Conservation (phyloP, 2,329 filamentous ascomycete genomes). For the Claviceps arundinis region DNA sequence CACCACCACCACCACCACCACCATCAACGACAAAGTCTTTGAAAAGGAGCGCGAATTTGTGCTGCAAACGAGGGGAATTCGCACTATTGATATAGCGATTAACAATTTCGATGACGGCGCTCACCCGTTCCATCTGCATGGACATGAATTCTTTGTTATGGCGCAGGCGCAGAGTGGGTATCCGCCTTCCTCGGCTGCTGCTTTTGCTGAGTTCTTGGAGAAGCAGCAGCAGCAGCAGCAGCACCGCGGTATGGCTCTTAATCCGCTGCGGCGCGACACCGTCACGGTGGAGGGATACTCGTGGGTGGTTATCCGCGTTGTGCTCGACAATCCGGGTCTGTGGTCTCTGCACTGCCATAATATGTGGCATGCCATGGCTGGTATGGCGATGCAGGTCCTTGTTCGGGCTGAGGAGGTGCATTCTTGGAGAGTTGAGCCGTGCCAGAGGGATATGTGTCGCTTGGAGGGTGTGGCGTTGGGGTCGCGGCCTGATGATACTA, state of each 20-base stretch:
- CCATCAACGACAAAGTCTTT: conserved; percentile 19
- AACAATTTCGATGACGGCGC: conserved; percentile 42
- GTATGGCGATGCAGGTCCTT: conserved; percentile 45
- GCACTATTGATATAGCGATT: conserved; percentile 43
- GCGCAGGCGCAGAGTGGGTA: conserved; percentile 20
- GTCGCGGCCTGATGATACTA: conserved; percentile 20
- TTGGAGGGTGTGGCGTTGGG: conserved; percentile 18
- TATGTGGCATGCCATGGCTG: conserved; percentile 44
- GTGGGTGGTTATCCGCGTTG: conserved; percentile 40
- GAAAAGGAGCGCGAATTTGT: conserved; percentile 25
- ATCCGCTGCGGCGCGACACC: conserved; percentile 27
- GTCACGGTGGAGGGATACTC: conserved; percentile 39
- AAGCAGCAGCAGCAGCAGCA: neutral
- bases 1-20: conserved; percentile 6
- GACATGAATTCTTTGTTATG: conserved; percentile 40
- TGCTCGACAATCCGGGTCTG: conserved; percentile 43
- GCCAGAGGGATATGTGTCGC: conserved; percentile 16
- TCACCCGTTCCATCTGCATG: conserved; percentile 42
- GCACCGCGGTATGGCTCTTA: conserved; percentile 9
- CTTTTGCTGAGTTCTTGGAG: conserved; percentile 15
- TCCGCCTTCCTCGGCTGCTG: conserved; percentile 14
- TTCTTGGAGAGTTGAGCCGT: conserved; percentile 12
- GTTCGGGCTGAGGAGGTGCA: conserved; percentile 17
- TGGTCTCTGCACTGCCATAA: conserved; percentile 49
- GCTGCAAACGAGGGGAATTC: conserved; percentile 35